Evolutionary conservation across 345 rosid genomes (phyloP), one percentile per base, ranked within the genome.

Genomic region (Salix purpurea): DNA sequence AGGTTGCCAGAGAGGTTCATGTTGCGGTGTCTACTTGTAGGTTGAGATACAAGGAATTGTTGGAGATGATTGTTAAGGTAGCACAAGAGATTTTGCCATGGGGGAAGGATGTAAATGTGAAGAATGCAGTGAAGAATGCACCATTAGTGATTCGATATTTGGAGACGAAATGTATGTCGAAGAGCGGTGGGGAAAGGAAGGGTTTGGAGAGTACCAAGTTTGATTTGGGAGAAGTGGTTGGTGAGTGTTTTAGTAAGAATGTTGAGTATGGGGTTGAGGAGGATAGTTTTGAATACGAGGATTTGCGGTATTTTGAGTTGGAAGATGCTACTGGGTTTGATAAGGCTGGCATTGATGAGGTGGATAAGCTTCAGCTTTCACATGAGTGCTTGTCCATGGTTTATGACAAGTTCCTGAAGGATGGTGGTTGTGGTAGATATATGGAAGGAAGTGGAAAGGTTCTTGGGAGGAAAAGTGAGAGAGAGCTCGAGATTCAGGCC

Each of bases 101-200:
- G 97, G 96, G 92, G 21, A 86, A 89, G 79, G 90, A 93, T 77
- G 84, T 93, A n/a, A 84, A 85, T 0, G 80, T 87, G 70, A 91
- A 91, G 85, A 94, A 93, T 82, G 82, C 90, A 67, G 70, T 88
- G 75, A 89, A 85, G 77, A 88, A 89, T 84, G 93, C 90, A 0
- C 87, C 85, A 0, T 68, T 80, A 74, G 83, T 91, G 70, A 82
- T 95, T 65, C 89, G 83, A 11, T 89, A 89, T 58, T 85, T 93
- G 97, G 97, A 95, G 86, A 82, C 84, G 74, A 90, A 89, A 77
- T 87, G 91, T 0, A 87, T 84, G 92, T 81, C 74, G 74, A 85
- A 80, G 81, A 72, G n/a, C 32, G 72, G 65, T 15, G 61, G 60
- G 37, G 73, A 42, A 7, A 36, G 60, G 58, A 52, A 71, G 70